phyloP scores from a whole-genome alignment of 176 grass and related monocot genomes.

The Oryza meridionalis region DNA sequence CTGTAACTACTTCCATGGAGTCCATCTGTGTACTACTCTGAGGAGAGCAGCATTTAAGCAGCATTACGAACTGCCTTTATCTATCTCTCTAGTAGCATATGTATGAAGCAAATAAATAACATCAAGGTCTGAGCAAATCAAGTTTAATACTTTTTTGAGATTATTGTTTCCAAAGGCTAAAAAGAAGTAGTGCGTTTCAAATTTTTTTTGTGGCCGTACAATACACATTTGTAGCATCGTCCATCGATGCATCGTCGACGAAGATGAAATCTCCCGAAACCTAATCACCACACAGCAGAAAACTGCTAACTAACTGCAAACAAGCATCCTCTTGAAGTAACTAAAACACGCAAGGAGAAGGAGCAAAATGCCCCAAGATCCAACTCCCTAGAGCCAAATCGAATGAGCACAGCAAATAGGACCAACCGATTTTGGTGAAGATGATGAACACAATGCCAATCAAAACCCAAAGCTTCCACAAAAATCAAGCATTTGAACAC shows the following conservation, averaged over 20 bases:
- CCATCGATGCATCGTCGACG: neutral
- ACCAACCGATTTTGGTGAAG: neutral
- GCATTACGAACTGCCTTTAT: neutral
- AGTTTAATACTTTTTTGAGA: neutral
- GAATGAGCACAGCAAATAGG: neutral
- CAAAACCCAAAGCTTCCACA: neutral
- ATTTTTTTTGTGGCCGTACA: neutral
- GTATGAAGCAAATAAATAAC: neutral
- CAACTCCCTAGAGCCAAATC: neutral
- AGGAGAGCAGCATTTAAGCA: conserved; percentile 12
- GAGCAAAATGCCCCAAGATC: neutral
- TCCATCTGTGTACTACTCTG: neutral
- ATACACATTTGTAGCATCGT: neutral
- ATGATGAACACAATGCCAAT: neutral
- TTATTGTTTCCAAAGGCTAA: neutral
- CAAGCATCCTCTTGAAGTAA: neutral
- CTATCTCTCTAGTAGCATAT: neutral
- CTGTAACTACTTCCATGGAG: neutral
- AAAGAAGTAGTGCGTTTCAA: neutral
- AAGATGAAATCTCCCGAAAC: neutral
- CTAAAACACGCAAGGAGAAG: neutral
- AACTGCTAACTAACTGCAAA: neutral
- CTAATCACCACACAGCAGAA: neutral
- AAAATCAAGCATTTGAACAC: neutral
- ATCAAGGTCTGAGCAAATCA: neutral